These are phyloP conservation scores for Pezicula radicicola DNA, from an alignment of 2,329 filamentous ascomycete species.

Conservation along the genomic window DNA sequence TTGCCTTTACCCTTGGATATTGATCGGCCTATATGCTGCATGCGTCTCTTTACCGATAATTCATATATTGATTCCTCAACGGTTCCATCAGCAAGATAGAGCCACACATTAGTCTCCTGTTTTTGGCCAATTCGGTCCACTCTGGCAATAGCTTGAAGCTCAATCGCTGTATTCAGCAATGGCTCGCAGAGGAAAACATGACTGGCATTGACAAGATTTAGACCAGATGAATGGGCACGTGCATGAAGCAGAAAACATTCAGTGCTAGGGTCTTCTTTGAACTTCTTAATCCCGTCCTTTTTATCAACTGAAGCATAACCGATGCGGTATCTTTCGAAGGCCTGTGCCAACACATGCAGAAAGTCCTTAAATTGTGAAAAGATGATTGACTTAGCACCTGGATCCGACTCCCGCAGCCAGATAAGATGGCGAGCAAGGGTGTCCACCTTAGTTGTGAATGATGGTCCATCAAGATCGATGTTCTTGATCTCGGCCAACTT, in stretches of 20 bases:
- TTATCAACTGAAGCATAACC: conserved; percentile 69
- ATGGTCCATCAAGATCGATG: conserved; percentile 68
- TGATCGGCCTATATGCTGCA: conserved; percentile 68
- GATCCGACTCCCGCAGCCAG: conserved; percentile 81
- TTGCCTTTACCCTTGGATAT: conserved; percentile 31
- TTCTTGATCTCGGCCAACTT: conserved; percentile 78
- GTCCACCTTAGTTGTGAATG: conserved; percentile 89
- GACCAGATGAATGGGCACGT: conserved; percentile 79
- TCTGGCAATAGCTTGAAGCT: conserved; percentile 90
- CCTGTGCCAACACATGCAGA: conserved; percentile 66
- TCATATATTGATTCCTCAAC: conserved; percentile 92
- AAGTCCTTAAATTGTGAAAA: conserved; percentile 91
- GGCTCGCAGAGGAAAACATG: conserved; percentile 96
- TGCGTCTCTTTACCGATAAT: conserved; percentile 73
- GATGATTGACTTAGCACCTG: conserved; percentile 86
- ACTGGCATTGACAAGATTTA: conserved; percentile 89
- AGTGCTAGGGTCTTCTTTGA: conserved; percentile 68
- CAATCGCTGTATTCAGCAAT: conserved; percentile 86
- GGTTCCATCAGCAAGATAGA: conserved; percentile 87
- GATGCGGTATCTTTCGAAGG: conserved; percentile 71
- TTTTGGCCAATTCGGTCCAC: conserved; percentile 93
- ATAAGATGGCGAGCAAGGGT: conserved; percentile 76
- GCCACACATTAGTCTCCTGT: conserved; percentile 87
- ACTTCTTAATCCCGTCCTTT: conserved; percentile 66
- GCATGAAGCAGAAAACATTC: conserved; percentile 91